phyloP scores from a whole-genome alignment of 345 rosid species.

The Rhizophora apiculata region DNA sequence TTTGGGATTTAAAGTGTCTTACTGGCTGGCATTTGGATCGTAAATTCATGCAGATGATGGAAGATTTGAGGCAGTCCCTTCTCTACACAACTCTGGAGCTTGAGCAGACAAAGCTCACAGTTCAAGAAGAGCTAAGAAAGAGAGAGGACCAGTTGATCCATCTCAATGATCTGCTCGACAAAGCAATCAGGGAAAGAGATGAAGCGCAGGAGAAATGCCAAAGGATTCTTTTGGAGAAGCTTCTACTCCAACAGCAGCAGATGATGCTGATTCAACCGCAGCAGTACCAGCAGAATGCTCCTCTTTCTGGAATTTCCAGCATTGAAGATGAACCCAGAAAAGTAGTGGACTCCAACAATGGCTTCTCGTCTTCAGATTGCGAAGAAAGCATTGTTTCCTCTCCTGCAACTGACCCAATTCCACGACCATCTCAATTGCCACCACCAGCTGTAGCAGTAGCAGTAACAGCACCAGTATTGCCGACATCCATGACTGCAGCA shows the following conservation, averaged over 20 bases:
- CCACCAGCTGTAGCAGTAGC: not conserved
- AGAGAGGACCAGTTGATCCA: conserved; percentile 62
- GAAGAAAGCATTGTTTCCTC: conserved; percentile 91
- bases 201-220: conserved; percentile 65
- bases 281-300: conserved; percentile 40
- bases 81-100: conserved; percentile 66
- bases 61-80: conserved; percentile 67
- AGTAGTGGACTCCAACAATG: conserved; percentile 61
- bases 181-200: conserved; percentile 60
- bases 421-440: conserved; percentile 15
- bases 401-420: conserved; percentile 45
- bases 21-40: not conserved
- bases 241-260: conserved; percentile 45
- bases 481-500: conserved; percentile 27
- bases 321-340: conserved; percentile 77
- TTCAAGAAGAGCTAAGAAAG: conserved; percentile 67
- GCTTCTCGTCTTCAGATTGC: conserved; percentile 81
- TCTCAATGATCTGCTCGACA: conserved; percentile 52
- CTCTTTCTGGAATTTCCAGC: conserved; percentile 80
- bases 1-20: not conserved
- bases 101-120: conserved; percentile 63
- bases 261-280: conserved; percentile 19
- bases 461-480: conserved; percentile 7
- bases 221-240: conserved; percentile 51
- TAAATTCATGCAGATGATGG: conserved; percentile 50